Evolutionary conservation across 176 grass and related monocot genomes (phyloP).

Genomic region (Cymbopogon citratus): DNA sequence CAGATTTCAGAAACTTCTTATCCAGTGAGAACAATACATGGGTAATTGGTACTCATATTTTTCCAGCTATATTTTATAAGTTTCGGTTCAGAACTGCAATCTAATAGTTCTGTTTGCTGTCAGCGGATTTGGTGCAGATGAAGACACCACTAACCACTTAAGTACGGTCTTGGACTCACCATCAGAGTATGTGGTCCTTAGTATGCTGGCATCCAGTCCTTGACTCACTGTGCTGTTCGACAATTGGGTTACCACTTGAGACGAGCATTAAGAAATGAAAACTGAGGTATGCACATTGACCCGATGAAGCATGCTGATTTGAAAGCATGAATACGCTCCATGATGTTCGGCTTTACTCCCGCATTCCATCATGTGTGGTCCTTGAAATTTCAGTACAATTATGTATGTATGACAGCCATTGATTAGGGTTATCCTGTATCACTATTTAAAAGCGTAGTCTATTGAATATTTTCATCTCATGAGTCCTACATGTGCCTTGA

Average conservation of each 20-base stretch:
- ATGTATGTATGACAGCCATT: slow-evolving; percentile 26
- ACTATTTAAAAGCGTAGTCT: slow-evolving; percentile 19
- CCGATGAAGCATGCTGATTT: slow-evolving; percentile 7
- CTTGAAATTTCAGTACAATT: slow-evolving; percentile 25
- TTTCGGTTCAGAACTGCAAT: slow-evolving; percentile 10
- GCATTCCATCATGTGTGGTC: slow-evolving; percentile 13
- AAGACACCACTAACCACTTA: slow-evolving; percentile 11
- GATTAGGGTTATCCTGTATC: slow-evolving; percentile 12
- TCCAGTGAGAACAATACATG: slow-evolving; percentile 17
- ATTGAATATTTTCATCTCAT: not conserved
- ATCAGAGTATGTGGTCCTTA: slow-evolving; percentile 36
- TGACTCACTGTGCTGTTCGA: slow-evolving; percentile 10
- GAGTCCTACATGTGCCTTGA: not conserved
- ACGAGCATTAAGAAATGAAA: slow-evolving; percentile 27
- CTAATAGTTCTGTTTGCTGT: slow-evolving; percentile 15
- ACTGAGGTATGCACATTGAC: slow-evolving; percentile 39
- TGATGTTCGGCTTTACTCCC: slow-evolving; percentile 34
- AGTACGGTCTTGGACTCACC: slow-evolving; percentile 30
- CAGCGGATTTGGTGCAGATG: slow-evolving; percentile 24
- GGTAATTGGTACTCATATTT: not conserved
- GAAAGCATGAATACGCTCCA: slow-evolving; percentile 34
- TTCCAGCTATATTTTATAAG: not conserved
- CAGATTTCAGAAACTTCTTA: slow-evolving; percentile 19
- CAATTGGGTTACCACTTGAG: slow-evolving; percentile 29
- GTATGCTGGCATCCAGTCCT: slow-evolving; percentile 13